Evolutionary conservation across 768 basidiomycete species (phyloP).

Genomic region (Lactarius hengduanensis): DNA sequence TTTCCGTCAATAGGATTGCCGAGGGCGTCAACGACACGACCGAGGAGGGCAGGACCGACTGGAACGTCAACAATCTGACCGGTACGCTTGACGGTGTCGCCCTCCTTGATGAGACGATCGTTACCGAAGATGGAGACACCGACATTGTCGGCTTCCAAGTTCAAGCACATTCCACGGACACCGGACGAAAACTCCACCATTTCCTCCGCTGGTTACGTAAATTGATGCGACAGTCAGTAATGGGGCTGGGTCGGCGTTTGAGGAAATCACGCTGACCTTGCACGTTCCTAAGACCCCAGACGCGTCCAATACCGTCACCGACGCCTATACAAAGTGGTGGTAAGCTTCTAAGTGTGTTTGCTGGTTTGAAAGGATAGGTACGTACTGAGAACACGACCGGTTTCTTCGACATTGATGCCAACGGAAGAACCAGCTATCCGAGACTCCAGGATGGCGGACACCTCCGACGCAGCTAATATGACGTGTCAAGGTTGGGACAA

Average conservation of each 20-base stretch:
- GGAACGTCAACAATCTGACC: slow-evolving; percentile 99
- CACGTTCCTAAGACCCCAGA: slow-evolving; percentile 98
- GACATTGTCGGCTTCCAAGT: slow-evolving; percentile 99
- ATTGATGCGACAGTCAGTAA: slow-evolving; percentile 30
- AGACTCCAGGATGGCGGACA: slow-evolving; percentile 97
- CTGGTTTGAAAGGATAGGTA: slow-evolving; percentile 28
- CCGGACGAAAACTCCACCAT: slow-evolving; percentile 99
- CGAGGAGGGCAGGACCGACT: slow-evolving; percentile 94
- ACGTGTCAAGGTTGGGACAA: slow-evolving; percentile 41
- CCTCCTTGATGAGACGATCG: slow-evolving; percentile 98
- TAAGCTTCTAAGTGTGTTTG: slow-evolving; percentile 31
- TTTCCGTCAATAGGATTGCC: slow-evolving; percentile 99
- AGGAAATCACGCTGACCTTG: slow-evolving; percentile 60
- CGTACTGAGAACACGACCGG: slow-evolving; percentile 96
- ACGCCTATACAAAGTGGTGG: slow-evolving; percentile 58
- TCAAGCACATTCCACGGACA: slow-evolving; percentile 99
- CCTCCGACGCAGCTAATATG: slow-evolving; percentile 90
- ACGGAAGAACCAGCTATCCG: slow-evolving; percentile 92
- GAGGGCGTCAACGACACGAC: slow-evolving; percentile 98
- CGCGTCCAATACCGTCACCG: slow-evolving; percentile 99
- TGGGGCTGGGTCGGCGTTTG: slow-evolving; percentile 21
- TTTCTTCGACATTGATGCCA: slow-evolving; percentile 96
- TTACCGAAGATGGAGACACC: slow-evolving; percentile 99
- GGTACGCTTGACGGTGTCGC: slow-evolving; percentile 99
- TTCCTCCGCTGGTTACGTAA: slow-evolving; percentile 76